These are phyloP conservation scores for Hyaloscypha hepaticicola DNA, from an alignment of 495 filamentous ascomycete species.

Conservation along the genomic window DNA sequence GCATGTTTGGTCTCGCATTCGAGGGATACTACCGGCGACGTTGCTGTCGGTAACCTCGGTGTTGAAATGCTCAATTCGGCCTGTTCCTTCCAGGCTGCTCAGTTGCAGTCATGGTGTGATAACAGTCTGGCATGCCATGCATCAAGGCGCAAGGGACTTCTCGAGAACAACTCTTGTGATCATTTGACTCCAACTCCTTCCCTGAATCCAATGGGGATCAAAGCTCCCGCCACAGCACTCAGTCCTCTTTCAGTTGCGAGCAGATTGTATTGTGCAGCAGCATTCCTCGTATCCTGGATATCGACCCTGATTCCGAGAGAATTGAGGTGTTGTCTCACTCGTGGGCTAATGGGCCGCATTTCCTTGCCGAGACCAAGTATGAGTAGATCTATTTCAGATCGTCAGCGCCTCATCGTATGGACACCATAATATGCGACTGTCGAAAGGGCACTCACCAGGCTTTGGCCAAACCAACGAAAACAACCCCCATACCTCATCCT, in stretches of 20 bases:
- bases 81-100: constrained; percentile 47
- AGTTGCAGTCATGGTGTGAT: no score
- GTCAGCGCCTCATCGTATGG: neutral
- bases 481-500: constrained; percentile 69
- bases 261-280: constrained; percentile 86
- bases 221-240: constrained; percentile 76
- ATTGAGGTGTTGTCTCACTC: constrained; percentile 68
- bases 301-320: constrained; percentile 83
- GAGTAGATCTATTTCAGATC: constrained; percentile 64
- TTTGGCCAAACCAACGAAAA: constrained; percentile 83
- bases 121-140: no score
- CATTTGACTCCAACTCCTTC: constrained; percentile 44
- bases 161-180: neutral
- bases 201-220: constrained; percentile 84
- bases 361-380: constrained; percentile 80
- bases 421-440: neutral
- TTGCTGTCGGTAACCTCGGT: constrained; percentile 99
- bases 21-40: no score
- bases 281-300: constrained; percentile 89
- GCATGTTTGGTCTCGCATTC: no score
- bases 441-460: constrained; percentile 58
- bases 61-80: constrained; percentile 79
- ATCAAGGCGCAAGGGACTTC: no score
- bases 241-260: constrained; percentile 82
- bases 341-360: constrained; percentile 73